Evolutionary conservation across 495 filamentous ascomycete genomes (phyloP).

Genomic region (Mycothermus thermophilus): DNA sequence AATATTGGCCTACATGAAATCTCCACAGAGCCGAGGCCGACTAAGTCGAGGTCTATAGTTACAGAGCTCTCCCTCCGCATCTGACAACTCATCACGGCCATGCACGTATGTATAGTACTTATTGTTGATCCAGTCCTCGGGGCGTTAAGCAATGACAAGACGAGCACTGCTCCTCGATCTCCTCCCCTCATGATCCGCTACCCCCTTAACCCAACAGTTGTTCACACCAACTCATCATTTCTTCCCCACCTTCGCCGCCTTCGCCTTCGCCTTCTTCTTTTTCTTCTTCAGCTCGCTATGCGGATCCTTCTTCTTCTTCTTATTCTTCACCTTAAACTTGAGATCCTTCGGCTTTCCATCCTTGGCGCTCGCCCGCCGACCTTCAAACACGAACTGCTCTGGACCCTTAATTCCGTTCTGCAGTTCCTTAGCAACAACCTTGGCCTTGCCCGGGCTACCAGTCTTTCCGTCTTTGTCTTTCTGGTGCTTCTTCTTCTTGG

Average conservation of each 20-base stretch:
- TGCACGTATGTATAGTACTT: no score
- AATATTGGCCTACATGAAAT: no score
- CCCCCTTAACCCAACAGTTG: no score
- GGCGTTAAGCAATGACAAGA: no score
- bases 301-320: constrained; percentile 21
- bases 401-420: constrained; percentile 30
- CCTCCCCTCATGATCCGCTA: no score
- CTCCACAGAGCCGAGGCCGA: no score
- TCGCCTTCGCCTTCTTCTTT: constrained; percentile 3
- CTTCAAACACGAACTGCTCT: constrained; percentile 76
- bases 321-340: constrained; percentile 42
- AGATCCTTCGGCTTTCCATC: constrained; percentile 46
- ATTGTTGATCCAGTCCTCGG: no score
- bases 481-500: constrained; percentile 15
- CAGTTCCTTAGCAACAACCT: neutral
- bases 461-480: constrained; percentile 14
- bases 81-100: no score
- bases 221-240: constrained; percentile 23
- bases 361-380: constrained; percentile 60
- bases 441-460: neutral
- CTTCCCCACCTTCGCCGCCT: constrained; percentile 23
- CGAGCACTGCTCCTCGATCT: no score
- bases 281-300: constrained; percentile 4
- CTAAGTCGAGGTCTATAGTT: no score
- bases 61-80: no score